Conservation (phyloP, 1,139 yeast genomes). For the Suhomyces chickasaworum region DNA sequence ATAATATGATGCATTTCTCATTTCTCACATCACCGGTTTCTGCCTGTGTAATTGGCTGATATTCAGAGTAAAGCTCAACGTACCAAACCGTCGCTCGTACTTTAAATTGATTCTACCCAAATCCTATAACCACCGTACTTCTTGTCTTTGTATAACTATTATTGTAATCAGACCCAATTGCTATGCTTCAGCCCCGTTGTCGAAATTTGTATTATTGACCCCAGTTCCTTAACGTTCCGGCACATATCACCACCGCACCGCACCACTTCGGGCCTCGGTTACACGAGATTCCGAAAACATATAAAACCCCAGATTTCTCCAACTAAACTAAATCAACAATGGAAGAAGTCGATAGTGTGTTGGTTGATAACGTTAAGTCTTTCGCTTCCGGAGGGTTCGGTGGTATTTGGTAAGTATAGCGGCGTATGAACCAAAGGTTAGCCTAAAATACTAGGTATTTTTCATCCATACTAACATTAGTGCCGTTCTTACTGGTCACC, state of each 20-base stretch:
- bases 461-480: constrained; percentile 29
- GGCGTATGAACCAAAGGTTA: no score
- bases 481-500: constrained; percentile 93
- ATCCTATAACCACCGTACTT: background rate
- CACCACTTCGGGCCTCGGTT: constrained; percentile 11
- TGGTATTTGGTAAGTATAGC: constrained; percentile 42
- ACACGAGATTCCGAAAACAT: constrained; percentile 8
- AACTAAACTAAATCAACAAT: constrained; percentile 17
- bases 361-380: constrained; percentile 65
- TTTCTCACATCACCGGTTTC: background rate
- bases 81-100: background rate
- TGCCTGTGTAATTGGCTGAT: background rate
- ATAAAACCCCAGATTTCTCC: constrained; percentile 15
- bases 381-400: constrained; percentile 85
- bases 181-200: background rate
- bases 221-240: background rate
- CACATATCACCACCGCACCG: constrained; percentile 9
- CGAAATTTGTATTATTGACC: background rate
- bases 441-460: no score
- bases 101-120: background rate
- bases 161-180: background rate
- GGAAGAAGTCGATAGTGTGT: constrained; percentile 54
- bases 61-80: no score
- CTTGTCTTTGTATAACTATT: background rate
- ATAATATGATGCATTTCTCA: no score